Evolutionary conservation across 2,329 filamentous ascomycete genomes (phyloP), one percentile per base, ranked within the genome.

Genomic region (Aspergillus eucalypticola): DNA sequence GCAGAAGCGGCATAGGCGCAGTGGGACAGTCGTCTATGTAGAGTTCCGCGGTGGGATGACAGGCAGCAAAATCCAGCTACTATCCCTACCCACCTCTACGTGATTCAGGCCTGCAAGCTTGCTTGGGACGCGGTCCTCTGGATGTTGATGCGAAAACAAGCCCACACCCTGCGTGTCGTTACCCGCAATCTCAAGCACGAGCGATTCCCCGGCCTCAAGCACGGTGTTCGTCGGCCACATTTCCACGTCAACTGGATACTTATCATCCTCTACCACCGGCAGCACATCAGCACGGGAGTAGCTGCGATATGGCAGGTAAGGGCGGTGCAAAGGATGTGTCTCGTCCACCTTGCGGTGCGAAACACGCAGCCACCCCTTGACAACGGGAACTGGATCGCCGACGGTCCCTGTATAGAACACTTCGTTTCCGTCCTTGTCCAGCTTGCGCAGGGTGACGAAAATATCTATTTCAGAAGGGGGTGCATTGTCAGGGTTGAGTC

Each of bases 291-390:
- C 42, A 2, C 42, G 51, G n/a, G 23, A 29, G 67, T 83, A 83
- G 48, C 83, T 77, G 15, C 82, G 75, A 62, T 78, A 73, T 1
- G 81, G 81, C 2, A 82, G 70, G 58, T 74, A 82, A 0, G 73
- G 63, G 10, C 76, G 71, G 64, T 83, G 78, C 49, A 75, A 73
- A 2, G 75, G 75, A 61, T 82, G 75, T 1, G 72, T 50, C 0
- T 70, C 63, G 52, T 82, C 77, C 10, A 75, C 74, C 60, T 80
- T 82, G 51, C 81, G 78, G 21, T 82, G 69, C 32, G 75, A 79
- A 15, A 78, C 77, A n/a, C 82, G 79, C 13, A 83, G 76, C 81
- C 81, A 84, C 48, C 82, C 82, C 67, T 83, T 84, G n/a, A 74
- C 73, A 3, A 84, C 68, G 0, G 82, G 82, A 1, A 83, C 76